Evolutionary conservation across 441 rosid genomes (phyloP), one percentile per base, ranked within the genome.

Genomic region (Populus trichocarpa): DNA sequence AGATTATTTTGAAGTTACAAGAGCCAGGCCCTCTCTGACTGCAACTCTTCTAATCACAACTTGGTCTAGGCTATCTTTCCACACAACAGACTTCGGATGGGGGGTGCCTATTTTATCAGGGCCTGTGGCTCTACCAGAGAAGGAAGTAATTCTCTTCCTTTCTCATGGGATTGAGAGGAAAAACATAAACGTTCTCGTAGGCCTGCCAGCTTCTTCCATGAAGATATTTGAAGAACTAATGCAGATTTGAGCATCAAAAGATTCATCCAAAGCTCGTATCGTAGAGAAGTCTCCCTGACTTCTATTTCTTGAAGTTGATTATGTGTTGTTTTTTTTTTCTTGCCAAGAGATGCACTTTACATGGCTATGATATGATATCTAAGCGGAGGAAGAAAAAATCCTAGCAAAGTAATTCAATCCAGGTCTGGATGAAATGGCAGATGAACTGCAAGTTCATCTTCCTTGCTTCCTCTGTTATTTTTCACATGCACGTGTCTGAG

Each of bases 81-180:
- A 91, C 81, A 81, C 93, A 0, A 85, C 87, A 14, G 92, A 95
- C 36, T 95, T 93, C n/a, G 97, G 98, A 18, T 95, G 97, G 98
- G 97, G 99, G 46, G 90, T 90, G 74, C 93, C 98, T 1, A 69
- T 90, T 33, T 79, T 86, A 7, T 88, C 96, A 30, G 94, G 96
- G 26, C 97, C 98, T 3, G 98, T 92, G 10, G 90, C 91, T 63
- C 87, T 93, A 83, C 99, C 99, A 0, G 91, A 93, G 84, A 90
- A 90, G 82, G 94, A 92, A 81, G 98, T 93, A 38, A 83, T 88
- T 70, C 84, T 93, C 70, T 92, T 93, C 77, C 88, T 93, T 69
- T 88, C 96, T 75, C 87, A 86, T 71, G 94, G 94, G 2, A 77
- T 82, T 61, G 89, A 90, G 66, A 85, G 81, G 79, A 87, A 85